These are phyloP conservation scores for Russula earlei DNA, from an alignment of 768 basidiomycete species.

Conservation along the genomic window DNA sequence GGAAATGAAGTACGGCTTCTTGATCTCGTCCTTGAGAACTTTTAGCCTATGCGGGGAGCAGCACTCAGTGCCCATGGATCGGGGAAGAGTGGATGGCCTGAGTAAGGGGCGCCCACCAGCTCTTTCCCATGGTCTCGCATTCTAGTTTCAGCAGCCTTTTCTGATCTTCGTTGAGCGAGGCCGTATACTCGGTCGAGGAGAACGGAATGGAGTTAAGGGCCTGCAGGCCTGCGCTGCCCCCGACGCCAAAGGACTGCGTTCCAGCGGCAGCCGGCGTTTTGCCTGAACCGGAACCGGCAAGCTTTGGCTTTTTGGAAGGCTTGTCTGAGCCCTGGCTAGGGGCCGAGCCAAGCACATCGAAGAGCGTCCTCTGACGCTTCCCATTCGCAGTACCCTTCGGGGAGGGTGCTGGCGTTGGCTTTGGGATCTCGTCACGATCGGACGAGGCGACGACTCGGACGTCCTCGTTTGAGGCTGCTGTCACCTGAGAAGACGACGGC, in stretches of 20 bases:
- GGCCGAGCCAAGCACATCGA: conserved; percentile 48
- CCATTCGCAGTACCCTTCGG: conserved; percentile 1
- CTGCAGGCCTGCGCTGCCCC: no score
- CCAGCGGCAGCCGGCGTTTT: neutral
- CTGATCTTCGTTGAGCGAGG: conserved; percentile 48
- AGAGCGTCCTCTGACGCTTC: conserved; percentile 55
- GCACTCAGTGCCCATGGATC: neutral
- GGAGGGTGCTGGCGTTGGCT: conserved; percentile 1
- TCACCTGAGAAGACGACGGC: conserved; percentile 6
- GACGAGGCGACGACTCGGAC: neutral
- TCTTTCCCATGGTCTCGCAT: conserved; percentile 62
- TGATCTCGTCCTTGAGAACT: conserved; percentile 62
- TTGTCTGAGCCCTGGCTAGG: conserved; percentile 26
- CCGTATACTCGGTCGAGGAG: conserved; percentile 43
- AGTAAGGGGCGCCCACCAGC: conserved; percentile 40
- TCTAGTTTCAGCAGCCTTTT: conserved; percentile 54
- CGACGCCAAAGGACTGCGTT: no score
- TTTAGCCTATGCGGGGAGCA: conserved; percentile 45
- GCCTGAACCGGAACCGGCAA: conserved; percentile 16
- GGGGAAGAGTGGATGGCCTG: neutral
- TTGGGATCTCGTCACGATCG: neutral
- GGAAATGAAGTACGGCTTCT: conserved; percentile 65
- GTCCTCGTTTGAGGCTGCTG: neutral
- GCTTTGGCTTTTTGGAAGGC: conserved; percentile 41
- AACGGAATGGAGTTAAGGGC: conserved; percentile 61